Base-by-base conservation (phyloP, 371 early-diverging fungal genomes). In the Syncephalastrum sp. region DNA sequence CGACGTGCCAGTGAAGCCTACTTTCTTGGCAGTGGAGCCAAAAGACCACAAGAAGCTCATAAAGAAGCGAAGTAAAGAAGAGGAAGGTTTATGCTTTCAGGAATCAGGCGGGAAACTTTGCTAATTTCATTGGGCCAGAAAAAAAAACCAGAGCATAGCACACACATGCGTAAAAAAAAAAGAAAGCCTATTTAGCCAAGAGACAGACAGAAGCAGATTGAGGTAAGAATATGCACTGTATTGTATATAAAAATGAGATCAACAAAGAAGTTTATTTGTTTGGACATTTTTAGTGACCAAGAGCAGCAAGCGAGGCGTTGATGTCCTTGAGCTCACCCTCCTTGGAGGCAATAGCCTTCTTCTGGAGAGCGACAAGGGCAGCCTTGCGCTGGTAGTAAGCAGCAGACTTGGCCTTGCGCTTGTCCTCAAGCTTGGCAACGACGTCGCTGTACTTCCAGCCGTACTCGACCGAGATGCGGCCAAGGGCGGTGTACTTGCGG, bases 371-470 rank as follows among this genome's bases (percentile, higher is more conserved):
- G 54, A 61, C 57, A 33, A 74, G 59, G 43, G 70, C 70, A 43
- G 56, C 45, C 89, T 93, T 93, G 82, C 89, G 88, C 72, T 93
- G 88, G 83, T 93, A 92, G 89, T 82, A 95, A 59, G 90, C 93
- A 64, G 87, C 75, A 76, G 85, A 75, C 82, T 91, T 88, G 79
- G 88, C 92, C 91, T 94, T 96, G 77, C 98, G 89, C 91, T 96
- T 95, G 72, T 88, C 92, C 84, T 97, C 98, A 59, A 97, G 85
- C 75, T 88, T 88, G 73, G 86, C 87, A 67, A 97, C 91, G 60
- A 98, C 91, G 61, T 92, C 95, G 66, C 90, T 81, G 89, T 99
- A 95, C 83, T 98, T 99, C 99, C 99, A 99, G 76, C 99, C 99
- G 72, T 97, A 91, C 85, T 97, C 96, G 67, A 80, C 74, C 53